Conservation (phyloP, 1,139 yeast species). For the Magnusiomyces suaveolens region DNA sequence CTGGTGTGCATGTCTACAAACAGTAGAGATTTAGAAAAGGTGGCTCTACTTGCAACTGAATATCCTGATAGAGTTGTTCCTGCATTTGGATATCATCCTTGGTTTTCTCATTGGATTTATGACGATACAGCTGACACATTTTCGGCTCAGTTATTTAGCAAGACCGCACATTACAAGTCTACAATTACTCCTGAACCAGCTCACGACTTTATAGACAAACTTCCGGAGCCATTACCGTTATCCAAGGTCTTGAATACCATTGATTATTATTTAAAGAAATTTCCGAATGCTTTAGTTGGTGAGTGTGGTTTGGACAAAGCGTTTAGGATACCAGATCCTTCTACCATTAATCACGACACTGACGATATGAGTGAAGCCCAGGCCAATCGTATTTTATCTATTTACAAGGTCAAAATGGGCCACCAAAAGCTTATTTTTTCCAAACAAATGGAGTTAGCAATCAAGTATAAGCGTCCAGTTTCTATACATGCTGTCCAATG, state of each 20-base stretch:
- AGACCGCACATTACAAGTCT: constrained; percentile 43
- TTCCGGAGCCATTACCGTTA: constrained; percentile 57
- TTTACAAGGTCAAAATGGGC: constrained; percentile 39
- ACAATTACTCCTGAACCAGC: constrained; percentile 40
- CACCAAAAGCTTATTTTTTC: constrained; percentile 56
- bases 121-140: constrained; percentile 18
- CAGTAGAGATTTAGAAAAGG: constrained; percentile 31
- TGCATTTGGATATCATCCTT: constrained; percentile 82
- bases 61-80: constrained; percentile 40
- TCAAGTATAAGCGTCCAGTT: constrained; percentile 40
- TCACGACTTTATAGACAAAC: constrained; percentile 36
- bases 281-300: constrained; percentile 45
- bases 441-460: constrained; percentile 48
- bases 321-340: constrained; percentile 52
- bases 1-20: constrained; percentile 35
- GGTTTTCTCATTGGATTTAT: constrained; percentile 66
- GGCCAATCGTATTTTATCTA: constrained; percentile 32
- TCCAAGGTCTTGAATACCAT: constrained; percentile 34
- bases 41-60: constrained; percentile 23
- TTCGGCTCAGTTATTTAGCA: constrained; percentile 17
- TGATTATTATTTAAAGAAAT: constrained; percentile 24
- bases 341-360: neutral
- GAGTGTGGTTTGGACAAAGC: constrained; percentile 82
- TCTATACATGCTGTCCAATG: constrained; percentile 82
- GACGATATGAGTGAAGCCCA: constrained; percentile 24